Evolutionary conservation across 2,329 filamentous ascomycete species (phyloP), one percentile per base, ranked within the genome.

Genomic region (Ceratocystis ficicola): DNA sequence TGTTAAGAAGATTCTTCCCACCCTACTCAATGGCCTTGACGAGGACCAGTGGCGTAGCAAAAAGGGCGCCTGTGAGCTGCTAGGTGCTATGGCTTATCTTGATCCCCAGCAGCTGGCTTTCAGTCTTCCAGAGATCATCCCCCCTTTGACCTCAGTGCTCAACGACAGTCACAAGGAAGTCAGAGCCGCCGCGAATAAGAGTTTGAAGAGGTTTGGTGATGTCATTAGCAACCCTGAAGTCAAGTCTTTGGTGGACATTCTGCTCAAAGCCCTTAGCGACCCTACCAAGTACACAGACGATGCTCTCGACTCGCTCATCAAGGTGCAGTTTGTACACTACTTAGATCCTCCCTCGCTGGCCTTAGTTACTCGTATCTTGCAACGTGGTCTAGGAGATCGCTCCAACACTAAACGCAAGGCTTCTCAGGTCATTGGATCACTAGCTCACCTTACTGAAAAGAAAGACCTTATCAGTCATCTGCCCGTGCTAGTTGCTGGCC

Each of bases 111-210:
- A 99, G 74, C 83, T 99, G 20, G 91, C 94, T 0, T 83, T 88
- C 70, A 97, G 92, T 74, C 78, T 99, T 71, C 94, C 94, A 1
- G 92, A 95, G 66, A 99, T 99, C 70, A 99, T 99, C 70, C 94
- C 95, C 30, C 93, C 95, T 17, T 81, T 99, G 66, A 97, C 95
- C 1, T 86, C 88, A 59, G 94, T 97, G 2, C 79, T 99, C 67
- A 99, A 96, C 71, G 94, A 99, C 78, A 96, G 90, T 72, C 94
- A 99, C 78, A 99, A 99, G 76, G 94, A 99, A 77, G 94, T 99
- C 41, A 85, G 94, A 68, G 80, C 85, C 57, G 92, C 90, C 25
- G 94, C 94, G 6, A 99, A 99, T 76, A 87, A 93, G 76, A 96
- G 91, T 77, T 81, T 99, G 77, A 95, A 99, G 78, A 88, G 94